Evolutionary conservation across 2,329 filamentous ascomycete species (phyloP).

Genomic region (Boeremia exigua): DNA sequence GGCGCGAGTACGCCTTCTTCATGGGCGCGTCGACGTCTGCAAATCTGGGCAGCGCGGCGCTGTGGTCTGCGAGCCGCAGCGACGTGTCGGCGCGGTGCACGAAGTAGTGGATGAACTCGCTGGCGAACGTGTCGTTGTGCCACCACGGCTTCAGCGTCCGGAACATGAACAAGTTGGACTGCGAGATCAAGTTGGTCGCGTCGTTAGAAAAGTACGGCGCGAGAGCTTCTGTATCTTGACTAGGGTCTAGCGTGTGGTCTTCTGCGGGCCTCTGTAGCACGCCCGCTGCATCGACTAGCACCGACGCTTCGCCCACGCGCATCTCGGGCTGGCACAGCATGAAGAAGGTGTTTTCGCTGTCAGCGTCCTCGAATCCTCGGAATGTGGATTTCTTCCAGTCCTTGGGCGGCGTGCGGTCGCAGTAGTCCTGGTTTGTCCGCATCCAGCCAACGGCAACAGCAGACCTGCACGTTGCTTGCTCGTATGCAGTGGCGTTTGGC

Average conservation of each 20-base stretch:
- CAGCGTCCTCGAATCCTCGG: slow-evolving; percentile 1
- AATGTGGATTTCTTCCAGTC: not conserved
- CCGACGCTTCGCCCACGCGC: slow-evolving; percentile 27
- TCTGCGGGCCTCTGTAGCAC: slow-evolving; percentile 16
- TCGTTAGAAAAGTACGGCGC: slow-evolving; percentile 22
- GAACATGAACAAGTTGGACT: slow-evolving; percentile 28
- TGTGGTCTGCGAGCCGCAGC: slow-evolving; percentile 44
- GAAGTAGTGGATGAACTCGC: slow-evolving; percentile 57
- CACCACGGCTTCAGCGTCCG: slow-evolving; percentile 32
- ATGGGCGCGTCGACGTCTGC: slow-evolving; percentile 30
- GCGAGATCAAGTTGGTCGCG: slow-evolving; percentile 22
- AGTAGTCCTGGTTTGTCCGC: slow-evolving; percentile 17
- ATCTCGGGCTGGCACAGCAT: slow-evolving; percentile 26
- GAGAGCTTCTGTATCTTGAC: not conserved
- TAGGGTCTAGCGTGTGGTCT: not conserved
- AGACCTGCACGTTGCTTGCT: slow-evolving; percentile 22
- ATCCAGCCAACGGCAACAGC: slow-evolving; percentile 35
- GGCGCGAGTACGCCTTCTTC: slow-evolving; percentile 37
- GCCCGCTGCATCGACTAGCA: not conserved
- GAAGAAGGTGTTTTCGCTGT: slow-evolving; percentile 1
- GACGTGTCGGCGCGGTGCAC: slow-evolving; percentile 40
- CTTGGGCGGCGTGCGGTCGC: slow-evolving; percentile 3
- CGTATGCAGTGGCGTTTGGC: slow-evolving; percentile 17
- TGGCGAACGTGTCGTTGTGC: slow-evolving; percentile 56
- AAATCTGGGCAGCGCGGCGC: slow-evolving; percentile 39